These are phyloP conservation scores for Lactifluus subvellereus DNA, from an alignment of 768 basidiomycete species.

Conservation along the genomic window DNA sequence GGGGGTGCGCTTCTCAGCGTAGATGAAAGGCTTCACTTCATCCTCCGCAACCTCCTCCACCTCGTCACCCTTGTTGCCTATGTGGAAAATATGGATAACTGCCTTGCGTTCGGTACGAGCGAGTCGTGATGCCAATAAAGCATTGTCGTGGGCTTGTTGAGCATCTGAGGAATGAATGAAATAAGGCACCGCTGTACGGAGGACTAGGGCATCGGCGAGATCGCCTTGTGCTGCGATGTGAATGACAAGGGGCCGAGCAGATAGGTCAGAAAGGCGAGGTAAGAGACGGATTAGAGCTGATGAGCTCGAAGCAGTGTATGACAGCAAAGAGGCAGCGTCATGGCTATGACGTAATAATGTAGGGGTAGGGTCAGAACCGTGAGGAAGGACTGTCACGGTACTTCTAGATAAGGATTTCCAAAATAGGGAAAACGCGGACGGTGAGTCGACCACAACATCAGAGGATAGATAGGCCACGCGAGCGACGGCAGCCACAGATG, in stretches of 20 bases:
- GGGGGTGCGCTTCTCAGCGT: conserved; percentile 37
- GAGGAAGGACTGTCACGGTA: conserved; percentile 45
- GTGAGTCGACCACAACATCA: conserved; percentile 54
- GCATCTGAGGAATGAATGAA: conserved; percentile 71
- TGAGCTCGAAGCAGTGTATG: conserved; percentile 50
- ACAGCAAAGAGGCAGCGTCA: conserved; percentile 39
- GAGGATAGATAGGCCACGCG: conserved; percentile 70
- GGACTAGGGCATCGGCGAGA: conserved; percentile 67
- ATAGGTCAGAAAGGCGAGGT: conserved; percentile 62
- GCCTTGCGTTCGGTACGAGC: conserved; percentile 64
- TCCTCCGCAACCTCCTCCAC: conserved; percentile 53
- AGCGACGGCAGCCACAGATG: conserved; percentile 42
- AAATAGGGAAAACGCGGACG: conserved; percentile 40
- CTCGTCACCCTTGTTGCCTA: conserved; percentile 34
- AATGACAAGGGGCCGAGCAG: conserved; percentile 58
- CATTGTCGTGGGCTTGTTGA: conserved; percentile 86
- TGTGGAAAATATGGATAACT: conserved; percentile 82
- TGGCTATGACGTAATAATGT: conserved; percentile 44
- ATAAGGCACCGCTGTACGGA: conserved; percentile 75
- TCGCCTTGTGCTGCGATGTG: conserved; percentile 63
- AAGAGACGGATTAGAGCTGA: conserved; percentile 56
- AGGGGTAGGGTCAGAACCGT: conserved; percentile 60
- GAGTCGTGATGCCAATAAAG: conserved; percentile 76
- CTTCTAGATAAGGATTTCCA: conserved; percentile 32
- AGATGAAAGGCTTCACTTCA: conserved; percentile 54